Conservation (phyloP, 1,284 basidiomycete genomes). For the Austroboletus niveus region DNA sequence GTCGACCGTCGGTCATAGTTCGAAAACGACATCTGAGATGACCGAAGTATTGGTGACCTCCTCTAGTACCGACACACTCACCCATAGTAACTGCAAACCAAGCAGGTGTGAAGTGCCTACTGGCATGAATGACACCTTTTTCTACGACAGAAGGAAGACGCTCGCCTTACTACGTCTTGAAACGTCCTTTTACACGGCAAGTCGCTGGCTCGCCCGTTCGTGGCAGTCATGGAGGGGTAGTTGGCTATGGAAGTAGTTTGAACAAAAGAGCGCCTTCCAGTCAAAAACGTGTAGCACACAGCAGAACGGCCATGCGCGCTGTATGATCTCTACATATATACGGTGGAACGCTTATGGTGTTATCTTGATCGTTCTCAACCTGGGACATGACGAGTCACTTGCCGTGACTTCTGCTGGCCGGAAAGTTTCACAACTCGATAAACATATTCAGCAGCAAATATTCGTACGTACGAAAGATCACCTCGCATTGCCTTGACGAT, state of each 20-base stretch:
- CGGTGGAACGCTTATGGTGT: no score
- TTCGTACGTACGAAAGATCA: no score
- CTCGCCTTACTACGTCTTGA: conserved; percentile 23
- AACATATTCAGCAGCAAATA: no score
- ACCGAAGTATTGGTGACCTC: background rate
- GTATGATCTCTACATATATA: background rate
- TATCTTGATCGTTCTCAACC: no score
- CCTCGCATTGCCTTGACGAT: no score
- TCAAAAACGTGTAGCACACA: background rate
- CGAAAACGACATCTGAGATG: background rate
- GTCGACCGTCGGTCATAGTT: background rate
- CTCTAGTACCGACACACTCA: conserved; percentile 23
- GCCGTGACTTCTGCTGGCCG: no score
- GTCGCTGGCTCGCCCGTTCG: background rate
- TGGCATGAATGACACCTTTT: background rate
- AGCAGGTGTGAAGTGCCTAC: conserved; percentile 44
- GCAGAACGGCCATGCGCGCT: background rate
- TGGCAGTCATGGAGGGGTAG: background rate
- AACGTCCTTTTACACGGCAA: conserved; percentile 14
- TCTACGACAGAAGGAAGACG: background rate
- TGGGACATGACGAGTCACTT: no score
- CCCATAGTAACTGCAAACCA: conserved; percentile 58
- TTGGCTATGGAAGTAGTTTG: background rate
- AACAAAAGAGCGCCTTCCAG: background rate
- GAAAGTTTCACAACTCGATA: no score